Evolutionary conservation across 163 green algal genomes (phyloP), one percentile per base, ranked within the genome.

Genomic region (Scenedesmus sp.): DNA sequence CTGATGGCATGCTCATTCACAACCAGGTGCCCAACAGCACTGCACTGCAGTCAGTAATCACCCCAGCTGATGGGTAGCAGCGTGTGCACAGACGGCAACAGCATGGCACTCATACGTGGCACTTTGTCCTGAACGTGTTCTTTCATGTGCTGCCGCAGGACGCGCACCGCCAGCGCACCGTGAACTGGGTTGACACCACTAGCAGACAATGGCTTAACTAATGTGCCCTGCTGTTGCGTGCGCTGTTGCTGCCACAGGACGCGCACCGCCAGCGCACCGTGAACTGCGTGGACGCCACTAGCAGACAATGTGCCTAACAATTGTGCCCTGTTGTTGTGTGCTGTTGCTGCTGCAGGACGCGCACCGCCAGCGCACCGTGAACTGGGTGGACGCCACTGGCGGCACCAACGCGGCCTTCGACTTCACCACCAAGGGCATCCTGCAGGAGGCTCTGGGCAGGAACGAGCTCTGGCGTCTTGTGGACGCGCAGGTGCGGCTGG

Each of bases 361-460:
- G 3, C 98, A 99, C 95, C 94, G 98, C 15, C 98, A 99, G 96
- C 96, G 97, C 89, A 99, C 97, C 52, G 95, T 99, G 66, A 96
- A 99, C 95, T 99, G 98, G 98, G 97, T 97, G 87, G 98, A 99
- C 94, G 88, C 89, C 66, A 99, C 98, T 0, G 97, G 97, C 12
- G 97, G 96, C 88, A 99, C 96, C 57, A 93, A 94, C 16, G 97
- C 97, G 4, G 98, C 98, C n/a, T 99, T 99, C 94, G 98, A 99
- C 95, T 99, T 99, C 96, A 99, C 98, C 70, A 98, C 97, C 92
- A 99, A 99, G 94, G 98, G 97, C 56, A 96, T 98, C 76, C 90
- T 98, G 88, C 96, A 98, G 93, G 98, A 99, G 92, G 98, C 98
- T 1, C 95, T 99, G 88, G 91, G 90, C 15, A 94, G 96, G 8